Percentiles rank a stretch among this genome's conserved stretches.
Evolutionary conservation across 768 basidiomycete species (phyloP).

Genomic region (Pleurotus tuoliensis): DNA sequence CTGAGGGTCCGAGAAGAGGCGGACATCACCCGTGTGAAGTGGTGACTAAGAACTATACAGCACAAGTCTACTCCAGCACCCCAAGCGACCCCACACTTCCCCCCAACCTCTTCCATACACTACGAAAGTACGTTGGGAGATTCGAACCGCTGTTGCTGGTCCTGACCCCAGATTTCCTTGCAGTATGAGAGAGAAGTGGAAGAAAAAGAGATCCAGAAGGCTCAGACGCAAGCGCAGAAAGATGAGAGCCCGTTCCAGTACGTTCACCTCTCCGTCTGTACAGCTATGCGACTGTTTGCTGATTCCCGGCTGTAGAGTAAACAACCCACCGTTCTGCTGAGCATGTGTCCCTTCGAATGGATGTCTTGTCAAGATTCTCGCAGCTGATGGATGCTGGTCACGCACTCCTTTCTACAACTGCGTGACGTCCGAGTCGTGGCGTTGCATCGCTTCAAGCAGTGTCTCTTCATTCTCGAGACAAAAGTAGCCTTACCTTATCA

Average conservation of each 20-base stretch:
- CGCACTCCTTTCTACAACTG: neutral
- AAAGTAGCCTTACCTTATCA: neutral
- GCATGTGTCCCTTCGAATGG: neutral
- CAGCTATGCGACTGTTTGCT: too few relatives aligned
- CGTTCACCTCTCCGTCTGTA: neutral
- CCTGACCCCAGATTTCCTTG: neutral
- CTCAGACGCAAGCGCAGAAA: conserved; percentile 94
- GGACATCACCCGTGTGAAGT: conserved; percentile 22
- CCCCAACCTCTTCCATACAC: conserved; percentile 21
- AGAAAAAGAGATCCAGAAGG: conserved; percentile 92
- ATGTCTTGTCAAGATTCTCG: conserved; percentile 2
- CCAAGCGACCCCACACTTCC: neutral
- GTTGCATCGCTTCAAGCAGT: conserved; percentile 8
- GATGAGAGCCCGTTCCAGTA: conserved; percentile 9
- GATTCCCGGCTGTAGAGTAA: conserved; percentile 2
- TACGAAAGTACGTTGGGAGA: conserved; percentile 25
- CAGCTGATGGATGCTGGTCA: neutral
- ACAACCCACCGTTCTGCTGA: conserved; percentile 4
- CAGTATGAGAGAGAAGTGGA: conserved; percentile 96
- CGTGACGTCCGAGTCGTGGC: neutral
- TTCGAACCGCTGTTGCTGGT: too few relatives aligned
- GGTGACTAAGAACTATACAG: conserved; percentile 44
- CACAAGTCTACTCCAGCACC: conserved; percentile 16
- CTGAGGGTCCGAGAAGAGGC: neutral
- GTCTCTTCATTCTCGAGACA: neutral